phyloP scores from a whole-genome alignment of 2,329 filamentous ascomycete genomes.

The Thyridium curvatum region DNA sequence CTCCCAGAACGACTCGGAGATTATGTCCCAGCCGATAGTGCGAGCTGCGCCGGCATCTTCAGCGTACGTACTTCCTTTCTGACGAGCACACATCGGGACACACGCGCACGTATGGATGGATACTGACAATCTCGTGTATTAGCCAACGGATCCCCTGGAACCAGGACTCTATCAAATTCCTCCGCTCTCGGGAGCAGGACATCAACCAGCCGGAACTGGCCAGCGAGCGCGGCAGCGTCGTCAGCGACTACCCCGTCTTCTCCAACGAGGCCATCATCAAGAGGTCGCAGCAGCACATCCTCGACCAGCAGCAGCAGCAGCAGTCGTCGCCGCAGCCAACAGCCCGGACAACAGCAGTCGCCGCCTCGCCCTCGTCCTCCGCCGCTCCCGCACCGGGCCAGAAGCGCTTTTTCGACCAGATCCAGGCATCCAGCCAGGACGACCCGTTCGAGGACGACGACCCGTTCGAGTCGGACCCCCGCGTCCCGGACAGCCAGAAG shows the following conservation, averaged over 20 bases:
- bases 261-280: conserved; percentile 8
- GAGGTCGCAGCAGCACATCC: not conserved
- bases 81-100: no score
- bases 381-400: not conserved
- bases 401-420: conserved; percentile 1
- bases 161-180: not conserved
- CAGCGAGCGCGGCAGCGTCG: conserved; percentile 6
- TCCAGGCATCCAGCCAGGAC: not conserved
- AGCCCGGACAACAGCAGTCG: not conserved
- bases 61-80: not conserved
- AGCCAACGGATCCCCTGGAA: not conserved
- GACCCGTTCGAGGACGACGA: conserved; percentile 10
- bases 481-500: conserved; percentile 11
- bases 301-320: not conserved
- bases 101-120: no score
- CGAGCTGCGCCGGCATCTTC: not conserved
- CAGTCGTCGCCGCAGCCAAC: not conserved
- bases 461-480: conserved; percentile 13
- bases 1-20: not conserved
- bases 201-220: not conserved
- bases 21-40: not conserved
- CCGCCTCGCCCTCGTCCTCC: not conserved
- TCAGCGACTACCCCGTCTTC: conserved; percentile 18
- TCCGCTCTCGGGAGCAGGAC: not conserved
- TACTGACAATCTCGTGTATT: not conserved